Percentiles rank a stretch among this genome's conserved stretches.
phyloP scores from a whole-genome alignment of 768 basidiomycete genomes.

The Austroboletus eburneus region DNA sequence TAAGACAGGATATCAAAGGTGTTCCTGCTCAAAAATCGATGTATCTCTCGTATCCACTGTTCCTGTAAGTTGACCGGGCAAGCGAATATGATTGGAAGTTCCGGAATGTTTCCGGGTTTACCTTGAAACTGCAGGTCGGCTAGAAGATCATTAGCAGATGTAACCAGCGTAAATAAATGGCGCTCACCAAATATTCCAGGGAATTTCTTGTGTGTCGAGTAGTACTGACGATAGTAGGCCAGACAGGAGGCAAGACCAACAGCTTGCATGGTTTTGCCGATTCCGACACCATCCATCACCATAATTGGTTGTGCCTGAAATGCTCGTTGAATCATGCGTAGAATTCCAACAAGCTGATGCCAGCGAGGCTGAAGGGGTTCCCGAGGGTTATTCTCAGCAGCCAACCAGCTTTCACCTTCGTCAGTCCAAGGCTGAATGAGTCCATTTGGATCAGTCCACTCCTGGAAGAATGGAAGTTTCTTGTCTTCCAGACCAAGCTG shows the following conservation, averaged over 20 bases:
- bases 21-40: neutral
- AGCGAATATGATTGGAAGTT: no score
- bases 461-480: constrained; percentile 7
- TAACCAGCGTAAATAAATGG: neutral
- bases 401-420: constrained; percentile 5
- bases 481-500: neutral
- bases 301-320: constrained; percentile 8
- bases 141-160: neutral
- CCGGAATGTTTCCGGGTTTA: neutral
- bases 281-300: constrained; percentile 21
- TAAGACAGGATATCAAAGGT: neutral
- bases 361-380: constrained; percentile 3
- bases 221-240: neutral
- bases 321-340: constrained; percentile 8
- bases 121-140: neutral
- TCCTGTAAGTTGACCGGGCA: no score
- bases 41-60: neutral
- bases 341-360: constrained; percentile 20
- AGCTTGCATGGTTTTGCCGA: constrained; percentile 13
- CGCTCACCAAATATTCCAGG: neutral
- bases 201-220: neutral
- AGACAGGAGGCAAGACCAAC: neutral
- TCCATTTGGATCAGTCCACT: neutral
- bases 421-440: constrained; percentile 4
- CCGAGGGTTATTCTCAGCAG: neutral